phyloP scores from a whole-genome alignment of 192 early-diverging fungal genomes.

The Entomortierella beljakovae region DNA sequence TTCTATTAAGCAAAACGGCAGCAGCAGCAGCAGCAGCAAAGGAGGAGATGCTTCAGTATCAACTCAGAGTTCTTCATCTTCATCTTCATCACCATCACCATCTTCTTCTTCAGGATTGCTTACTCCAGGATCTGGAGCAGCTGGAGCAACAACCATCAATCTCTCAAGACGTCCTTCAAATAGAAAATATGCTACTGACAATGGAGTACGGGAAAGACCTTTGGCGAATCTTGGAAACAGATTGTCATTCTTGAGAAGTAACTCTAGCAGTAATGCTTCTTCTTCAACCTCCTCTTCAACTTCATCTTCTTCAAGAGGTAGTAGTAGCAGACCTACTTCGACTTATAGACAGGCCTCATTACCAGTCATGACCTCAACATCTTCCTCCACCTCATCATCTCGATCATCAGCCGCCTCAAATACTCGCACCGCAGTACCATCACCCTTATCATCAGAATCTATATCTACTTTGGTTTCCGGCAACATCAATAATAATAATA shows the following conservation, averaged over 20 bases:
- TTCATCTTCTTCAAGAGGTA: no score
- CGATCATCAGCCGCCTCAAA: neutral
- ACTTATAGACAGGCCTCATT: neutral
- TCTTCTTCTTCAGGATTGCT: neutral
- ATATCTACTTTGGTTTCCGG: neutral
- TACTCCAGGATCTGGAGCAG: neutral
- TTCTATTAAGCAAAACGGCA: neutral
- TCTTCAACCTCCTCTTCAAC: no score
- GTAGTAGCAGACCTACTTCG: constrained; percentile 4
- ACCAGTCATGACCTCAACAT: constrained; percentile 5
- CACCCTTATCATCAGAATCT: neutral
- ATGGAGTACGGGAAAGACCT: constrained; percentile 4
- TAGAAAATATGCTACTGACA: constrained; percentile 7
- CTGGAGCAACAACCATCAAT: neutral
- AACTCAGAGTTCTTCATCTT: no score
- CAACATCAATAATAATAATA: neutral
- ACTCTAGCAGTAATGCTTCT: neutral
- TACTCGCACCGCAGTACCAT: neutral
- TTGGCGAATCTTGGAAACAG: constrained; percentile 17
- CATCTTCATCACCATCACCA: no score
- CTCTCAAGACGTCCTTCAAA: neutral
- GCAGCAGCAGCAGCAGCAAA: neutral
- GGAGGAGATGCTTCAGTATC: neutral
- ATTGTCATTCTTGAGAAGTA: constrained; percentile 15
- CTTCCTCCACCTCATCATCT: neutral